Percentiles rank a stretch among this genome's conserved stretches.
Conservation (phyloP, 257 asterid species). For the Buddleja alternifolia region DNA sequence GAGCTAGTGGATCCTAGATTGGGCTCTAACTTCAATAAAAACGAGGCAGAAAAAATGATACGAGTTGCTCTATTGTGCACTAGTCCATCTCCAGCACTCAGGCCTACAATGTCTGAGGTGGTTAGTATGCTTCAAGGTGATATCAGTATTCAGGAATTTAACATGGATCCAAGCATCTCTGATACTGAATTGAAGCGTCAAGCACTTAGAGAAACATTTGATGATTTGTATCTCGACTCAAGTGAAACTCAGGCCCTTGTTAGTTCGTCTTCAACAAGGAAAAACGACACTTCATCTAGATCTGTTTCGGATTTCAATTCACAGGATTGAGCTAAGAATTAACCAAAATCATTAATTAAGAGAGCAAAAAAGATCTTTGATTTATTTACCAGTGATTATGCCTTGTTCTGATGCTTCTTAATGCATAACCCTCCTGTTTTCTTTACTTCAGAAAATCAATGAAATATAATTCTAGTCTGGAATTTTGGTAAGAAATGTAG, state of each 20-base stretch:
- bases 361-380: too few species aligned
- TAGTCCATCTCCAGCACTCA: slow-evolving; percentile 65
- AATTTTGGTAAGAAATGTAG: too few species aligned
- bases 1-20: slow-evolving; percentile 62
- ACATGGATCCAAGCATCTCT: slow-evolving; percentile 44
- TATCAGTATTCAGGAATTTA: slow-evolving; percentile 38
- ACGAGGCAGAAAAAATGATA: slow-evolving; percentile 54
- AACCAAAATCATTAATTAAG: too few species aligned
- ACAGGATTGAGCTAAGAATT: background rate
- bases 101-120: slow-evolving; percentile 69
- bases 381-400: background rate
- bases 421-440: too few species aligned
- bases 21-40: slow-evolving; percentile 37
- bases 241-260: slow-evolving; percentile 27
- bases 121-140: slow-evolving; percentile 60
- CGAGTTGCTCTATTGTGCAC: slow-evolving; percentile 59
- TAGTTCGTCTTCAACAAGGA: slow-evolving; percentile 10
- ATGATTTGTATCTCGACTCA: slow-evolving; percentile 32
- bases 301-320: slow-evolving; percentile 13
- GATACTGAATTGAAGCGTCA: slow-evolving; percentile 46
- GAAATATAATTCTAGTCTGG: too few species aligned
- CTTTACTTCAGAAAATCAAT: too few species aligned
- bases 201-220: slow-evolving; percentile 49
- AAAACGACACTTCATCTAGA: slow-evolving; percentile 18
- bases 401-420: background rate